Evolutionary conservation across 2,329 filamentous ascomycete species (phyloP), one percentile per base, ranked within the genome.

Genomic region (Fusarium floridanum): DNA sequence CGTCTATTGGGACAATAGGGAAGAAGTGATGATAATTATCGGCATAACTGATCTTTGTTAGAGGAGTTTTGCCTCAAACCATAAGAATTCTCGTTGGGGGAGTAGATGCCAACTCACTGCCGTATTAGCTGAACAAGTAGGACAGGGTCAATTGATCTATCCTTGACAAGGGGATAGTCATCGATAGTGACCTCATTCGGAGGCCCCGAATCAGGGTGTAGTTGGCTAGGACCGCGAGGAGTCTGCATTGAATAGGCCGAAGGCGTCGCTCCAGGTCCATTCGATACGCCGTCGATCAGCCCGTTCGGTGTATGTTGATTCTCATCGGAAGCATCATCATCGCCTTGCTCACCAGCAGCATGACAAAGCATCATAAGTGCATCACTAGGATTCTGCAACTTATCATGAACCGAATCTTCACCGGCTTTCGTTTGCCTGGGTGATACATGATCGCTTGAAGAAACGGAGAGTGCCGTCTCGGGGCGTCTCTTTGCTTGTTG

Each of bases 371-470:
- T 39, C 34, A 59, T 20, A 0, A 59, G 12, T 1, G 55, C 55
- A 41, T 59, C 36, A 4, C 32, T 37, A 17, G 55, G 55, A 14
- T 59, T 59, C 6, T 59, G 55, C 14, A 59, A 27, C 32, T 37
- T 59, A 27, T 59, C 55, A 10, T 59, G 55, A 1, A 50, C 39
- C 16, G 68, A 61, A 6, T 68, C 68, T 3, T 71, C 61, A 5
- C 39, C 39, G 2, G 61, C 8, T 14, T 61, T 71, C 1, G 36
- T 34, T 27, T 65, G 56, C 2, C 65, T 61, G 14, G 65, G 68
- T 4, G 65, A 68, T n/a, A 65, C 43, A 50, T 68, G 61, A 22
- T 71, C 68, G 22, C 22, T 39, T n/a, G 61, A 59, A 2, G 65
- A 64, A n/a, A 66, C 36, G 6, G 56, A 64, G n/a, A 66, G 61